Conservation (phyloP, 1,284 basidiomycete genomes). For the Pholiota adiposa region DNA sequence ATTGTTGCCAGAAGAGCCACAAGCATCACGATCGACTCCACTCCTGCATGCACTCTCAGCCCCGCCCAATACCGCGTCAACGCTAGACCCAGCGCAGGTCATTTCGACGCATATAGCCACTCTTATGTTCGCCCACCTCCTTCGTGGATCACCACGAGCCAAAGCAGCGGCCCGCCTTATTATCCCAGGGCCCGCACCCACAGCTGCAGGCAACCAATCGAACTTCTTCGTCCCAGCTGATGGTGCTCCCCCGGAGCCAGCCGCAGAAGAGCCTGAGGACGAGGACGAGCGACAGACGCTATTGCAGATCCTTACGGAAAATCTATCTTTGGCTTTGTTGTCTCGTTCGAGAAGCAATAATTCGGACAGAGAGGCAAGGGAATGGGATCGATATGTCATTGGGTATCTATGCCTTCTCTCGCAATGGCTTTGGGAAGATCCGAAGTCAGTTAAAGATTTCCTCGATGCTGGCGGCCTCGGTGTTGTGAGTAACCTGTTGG, state of each 20-base stretch:
- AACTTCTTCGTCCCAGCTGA: slow-evolving; percentile 82
- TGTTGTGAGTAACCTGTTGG: slow-evolving; percentile 64
- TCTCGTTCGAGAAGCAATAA: slow-evolving; percentile 70
- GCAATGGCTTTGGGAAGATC: slow-evolving; percentile 98
- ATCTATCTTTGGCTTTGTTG: slow-evolving; percentile 71
- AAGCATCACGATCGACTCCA: slow-evolving; percentile 56
- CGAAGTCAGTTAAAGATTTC: slow-evolving; percentile 86
- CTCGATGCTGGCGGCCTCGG: slow-evolving; percentile 90
- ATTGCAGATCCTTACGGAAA: slow-evolving; percentile 74
- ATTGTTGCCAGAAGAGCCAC: slow-evolving; percentile 35
- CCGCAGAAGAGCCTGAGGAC: slow-evolving; percentile 43
- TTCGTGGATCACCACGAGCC: slow-evolving; percentile 69
- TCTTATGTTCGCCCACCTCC: slow-evolving; percentile 72
- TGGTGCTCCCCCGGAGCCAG: slow-evolving; percentile 42
- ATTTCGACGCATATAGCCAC: slow-evolving; percentile 71
- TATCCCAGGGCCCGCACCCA: slow-evolving; percentile 49
- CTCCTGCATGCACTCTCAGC: slow-evolving; percentile 66
- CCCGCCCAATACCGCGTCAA: slow-evolving; percentile 51
- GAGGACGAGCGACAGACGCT: slow-evolving; percentile 72
- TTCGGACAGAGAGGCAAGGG: slow-evolving; percentile 67
- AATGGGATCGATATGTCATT: slow-evolving; percentile 91
- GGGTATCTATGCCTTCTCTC: slow-evolving; percentile 84
- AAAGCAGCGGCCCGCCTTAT: slow-evolving; percentile 80
- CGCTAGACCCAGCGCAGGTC: slow-evolving; percentile 54
- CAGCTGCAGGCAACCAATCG: slow-evolving; percentile 31